Evolutionary conservation across 257 asterid genomes (phyloP).

Genomic region (Rehmannia glutinosa): DNA sequence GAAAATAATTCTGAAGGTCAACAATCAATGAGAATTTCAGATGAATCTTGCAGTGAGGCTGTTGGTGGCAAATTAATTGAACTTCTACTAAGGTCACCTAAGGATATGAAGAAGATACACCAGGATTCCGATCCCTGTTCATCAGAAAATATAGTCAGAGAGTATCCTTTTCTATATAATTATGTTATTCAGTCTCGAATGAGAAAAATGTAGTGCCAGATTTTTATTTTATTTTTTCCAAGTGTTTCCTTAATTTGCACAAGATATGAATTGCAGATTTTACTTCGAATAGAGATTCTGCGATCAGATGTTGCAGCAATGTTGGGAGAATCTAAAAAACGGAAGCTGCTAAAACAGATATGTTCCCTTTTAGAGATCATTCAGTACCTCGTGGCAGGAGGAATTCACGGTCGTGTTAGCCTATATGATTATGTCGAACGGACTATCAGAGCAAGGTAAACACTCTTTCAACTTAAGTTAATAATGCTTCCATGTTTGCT

Average conservation of each 20-base stretch:
- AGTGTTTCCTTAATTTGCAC: conserved; percentile 42
- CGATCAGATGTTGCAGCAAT: conserved; percentile 37
- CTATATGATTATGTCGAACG: conserved; percentile 78
- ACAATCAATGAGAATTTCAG: conserved; percentile 17
- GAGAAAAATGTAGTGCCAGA: not conserved
- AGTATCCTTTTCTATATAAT: conserved; percentile 57
- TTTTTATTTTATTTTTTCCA: not conserved
- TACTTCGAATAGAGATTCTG: conserved; percentile 92
- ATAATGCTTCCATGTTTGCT: not conserved
- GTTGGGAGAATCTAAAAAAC: conserved; percentile 56
- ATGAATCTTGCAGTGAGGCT: conserved; percentile 30
- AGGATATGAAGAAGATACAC: conserved; percentile 64
- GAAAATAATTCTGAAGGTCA: conserved; percentile 28
- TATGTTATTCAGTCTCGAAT: not conserved
- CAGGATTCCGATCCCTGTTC: conserved; percentile 32
- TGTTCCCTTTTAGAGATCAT: conserved; percentile 82
- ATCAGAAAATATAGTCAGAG: conserved; percentile 54
- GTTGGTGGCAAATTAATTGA: conserved; percentile 30
- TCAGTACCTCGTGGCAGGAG: conserved; percentile 89
- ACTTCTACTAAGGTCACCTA: conserved; percentile 56
- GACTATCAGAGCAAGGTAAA: conserved; percentile 76
- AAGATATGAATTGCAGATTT: conserved; percentile 88
- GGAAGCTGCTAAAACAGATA: conserved; percentile 73
- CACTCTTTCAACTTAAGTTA: not conserved
- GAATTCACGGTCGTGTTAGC: conserved; percentile 76